These are phyloP conservation scores for Eucalyptus curtisii DNA, from an alignment of 345 rosid species.

Conservation along the genomic window DNA sequence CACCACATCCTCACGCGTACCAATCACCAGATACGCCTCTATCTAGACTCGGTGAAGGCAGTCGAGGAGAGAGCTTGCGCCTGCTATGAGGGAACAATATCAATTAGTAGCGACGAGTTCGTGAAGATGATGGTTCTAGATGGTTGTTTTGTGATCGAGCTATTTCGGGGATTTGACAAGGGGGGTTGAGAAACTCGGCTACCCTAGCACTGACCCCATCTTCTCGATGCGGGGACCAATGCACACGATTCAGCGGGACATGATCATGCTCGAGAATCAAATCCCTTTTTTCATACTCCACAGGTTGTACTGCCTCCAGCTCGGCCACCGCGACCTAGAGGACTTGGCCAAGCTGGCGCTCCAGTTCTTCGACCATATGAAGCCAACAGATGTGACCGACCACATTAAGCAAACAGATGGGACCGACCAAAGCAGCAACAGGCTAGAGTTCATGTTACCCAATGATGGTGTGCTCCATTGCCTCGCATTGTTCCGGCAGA, in stretches of 20 bases:
- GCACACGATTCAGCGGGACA: constrained; percentile 80
- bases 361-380: constrained; percentile 66
- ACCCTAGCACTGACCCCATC: constrained; percentile 59
- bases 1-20: constrained; percentile 9
- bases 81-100: constrained; percentile 48
- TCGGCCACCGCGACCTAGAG: constrained; percentile 25
- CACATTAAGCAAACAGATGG: background rate
- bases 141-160: constrained; percentile 70
- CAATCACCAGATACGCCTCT: constrained; percentile 10
- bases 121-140: constrained; percentile 77
- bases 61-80: constrained; percentile 56
- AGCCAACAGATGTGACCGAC: constrained; percentile 47
- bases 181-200: constrained; percentile 55
- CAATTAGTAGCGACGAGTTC: constrained; percentile 49
- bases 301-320: constrained; percentile 38
- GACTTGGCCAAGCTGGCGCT: constrained; percentile 43
- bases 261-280: constrained; percentile 82
- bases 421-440: constrained; percentile 1
- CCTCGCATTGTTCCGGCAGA: constrained; percentile 53
- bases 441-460: too few species aligned
- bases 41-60: constrained; percentile 50
- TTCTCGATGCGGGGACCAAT: constrained; percentile 75
- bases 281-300: constrained; percentile 62
- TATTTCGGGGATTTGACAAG: constrained; percentile 48
- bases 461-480: constrained; percentile 75